phyloP scores from a whole-genome alignment of 495 filamentous ascomycete genomes.

The Tuber melanosporum region DNA sequence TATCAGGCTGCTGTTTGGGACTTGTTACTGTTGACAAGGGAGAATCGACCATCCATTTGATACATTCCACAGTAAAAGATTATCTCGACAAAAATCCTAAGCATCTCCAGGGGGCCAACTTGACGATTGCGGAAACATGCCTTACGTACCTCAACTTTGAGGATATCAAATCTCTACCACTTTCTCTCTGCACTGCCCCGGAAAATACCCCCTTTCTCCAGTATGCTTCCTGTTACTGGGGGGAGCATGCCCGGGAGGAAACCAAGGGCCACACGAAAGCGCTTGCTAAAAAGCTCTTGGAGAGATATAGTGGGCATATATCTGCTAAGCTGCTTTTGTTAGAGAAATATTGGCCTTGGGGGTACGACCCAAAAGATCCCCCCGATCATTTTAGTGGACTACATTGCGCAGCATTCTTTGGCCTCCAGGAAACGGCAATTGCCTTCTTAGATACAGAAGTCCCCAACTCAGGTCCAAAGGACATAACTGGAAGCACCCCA shows the following conservation, averaged over 20 bases:
- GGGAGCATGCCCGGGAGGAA: not conserved
- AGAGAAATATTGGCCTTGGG: not conserved
- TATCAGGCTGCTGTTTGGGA: not conserved
- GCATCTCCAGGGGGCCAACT: not conserved
- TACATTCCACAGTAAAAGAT: not conserved
- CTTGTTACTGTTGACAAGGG: not conserved
- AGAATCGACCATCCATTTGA: not conserved
- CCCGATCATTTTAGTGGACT: not conserved
- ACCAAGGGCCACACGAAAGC: not conserved
- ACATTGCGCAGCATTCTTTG: not conserved
- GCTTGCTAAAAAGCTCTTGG: not conserved
- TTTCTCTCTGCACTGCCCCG: not conserved
- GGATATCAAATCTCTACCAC: not conserved
- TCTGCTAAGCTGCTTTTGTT: not conserved
- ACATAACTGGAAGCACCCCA: constrained; percentile 35
- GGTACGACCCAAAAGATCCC: not conserved
- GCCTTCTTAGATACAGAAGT: not conserved
- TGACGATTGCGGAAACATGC: not conserved
- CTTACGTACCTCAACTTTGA: not conserved
- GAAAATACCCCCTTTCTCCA: not conserved
- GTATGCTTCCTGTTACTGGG: not conserved
- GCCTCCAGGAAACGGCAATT: not conserved
- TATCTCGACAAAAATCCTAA: not conserved
- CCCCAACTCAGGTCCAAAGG: not conserved
- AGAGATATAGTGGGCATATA: not conserved